These are phyloP conservation scores for Spergularia marina DNA, from an alignment of 148 eudicot genomes.

Conservation along the genomic window DNA sequence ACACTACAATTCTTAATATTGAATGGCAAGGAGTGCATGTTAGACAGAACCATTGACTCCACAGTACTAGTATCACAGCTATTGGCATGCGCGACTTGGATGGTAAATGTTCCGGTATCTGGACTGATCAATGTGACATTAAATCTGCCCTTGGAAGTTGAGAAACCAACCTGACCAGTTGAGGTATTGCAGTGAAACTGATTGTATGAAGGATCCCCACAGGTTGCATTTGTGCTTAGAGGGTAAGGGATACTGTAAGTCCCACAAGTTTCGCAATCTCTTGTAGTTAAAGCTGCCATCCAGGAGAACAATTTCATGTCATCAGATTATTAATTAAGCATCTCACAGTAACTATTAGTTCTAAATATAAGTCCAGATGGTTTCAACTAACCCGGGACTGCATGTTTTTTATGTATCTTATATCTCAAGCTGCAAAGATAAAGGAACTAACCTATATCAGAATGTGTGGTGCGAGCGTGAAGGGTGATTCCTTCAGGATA, in stretches of 20 bases:
- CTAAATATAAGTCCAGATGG: no score
- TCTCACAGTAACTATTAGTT: no score
- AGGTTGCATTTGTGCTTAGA: conserved; percentile 15
- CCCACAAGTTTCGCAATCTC: conserved; percentile 20
- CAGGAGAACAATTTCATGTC: not conserved
- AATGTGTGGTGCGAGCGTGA: conserved; percentile 16
- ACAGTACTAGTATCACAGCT: conserved; percentile 17
- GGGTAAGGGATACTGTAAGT: conserved; percentile 22
- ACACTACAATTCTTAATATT: conserved; percentile 10
- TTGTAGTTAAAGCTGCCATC: conserved; percentile 9
- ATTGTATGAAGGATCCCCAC: conserved; percentile 25
- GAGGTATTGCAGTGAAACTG: conserved; percentile 8
- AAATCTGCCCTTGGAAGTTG: not conserved
- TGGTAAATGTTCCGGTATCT: not conserved
- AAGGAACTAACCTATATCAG: conserved; percentile 21
- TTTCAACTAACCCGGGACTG: no score
- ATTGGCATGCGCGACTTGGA: conserved; percentile 7
- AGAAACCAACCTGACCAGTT: conserved; percentile 19
- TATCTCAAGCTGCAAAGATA: not conserved
- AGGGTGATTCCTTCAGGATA: conserved; percentile 18
- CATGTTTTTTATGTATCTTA: no score
- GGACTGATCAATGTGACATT: conserved; percentile 14
- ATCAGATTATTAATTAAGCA: not conserved
- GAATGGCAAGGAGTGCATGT: not conserved
- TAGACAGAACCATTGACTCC: not conserved